Base-by-base conservation (phyloP, 352 stramenopile species). In the Blastocystis sp. region DNA sequence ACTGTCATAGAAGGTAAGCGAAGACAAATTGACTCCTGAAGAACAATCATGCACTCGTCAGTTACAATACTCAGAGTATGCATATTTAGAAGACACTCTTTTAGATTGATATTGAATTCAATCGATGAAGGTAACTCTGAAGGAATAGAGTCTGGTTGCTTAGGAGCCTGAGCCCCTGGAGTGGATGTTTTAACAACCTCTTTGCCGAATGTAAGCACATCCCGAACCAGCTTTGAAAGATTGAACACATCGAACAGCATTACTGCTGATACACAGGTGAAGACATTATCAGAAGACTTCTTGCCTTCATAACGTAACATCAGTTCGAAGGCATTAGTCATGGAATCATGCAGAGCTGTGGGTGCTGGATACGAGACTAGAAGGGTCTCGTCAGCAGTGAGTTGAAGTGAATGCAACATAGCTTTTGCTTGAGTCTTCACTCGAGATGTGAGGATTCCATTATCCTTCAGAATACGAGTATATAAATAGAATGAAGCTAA, bases 311-410 rank as follows among this genome's bases (percentile, higher is more conserved):
- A 56, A 6, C 57, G 33, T 2, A 78, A 7, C 3, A 78, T 7
- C 66, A 53, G 17, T 51, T 78, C 66, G n/a, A 78, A 53, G 5
- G 66, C 66, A n/a, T 78, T 78, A 5, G 37, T 59, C n/a, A 53
- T 57, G 0, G 11, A 19, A n/a, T 78, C 66, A 17, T 62, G 56
- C 2, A 53, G 44, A 78, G 22, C 57, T 6, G 7, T 53, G 5
- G 27, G 15, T 19, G 17, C 11, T 22, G 66, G 66, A 30, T 54
- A 78, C 4, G 33, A 15, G 30, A 78, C 27, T 42, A 78, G 37
- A 5, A 51, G 44, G 22, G 37, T 53, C 15, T 78, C 66, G 7
- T 53, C 37, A 42, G 27, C 19, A 17, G 44, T n/a, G 11, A 78
- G 27, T 24, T 42, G 44, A 57, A 54, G 24, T 7, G 15, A 57